A percentile compares a stretch with the other conserved stretches of the same genome.
Conservation (phyloP, 306 rosid species). For the Cicer pinnatifidum region DNA sequence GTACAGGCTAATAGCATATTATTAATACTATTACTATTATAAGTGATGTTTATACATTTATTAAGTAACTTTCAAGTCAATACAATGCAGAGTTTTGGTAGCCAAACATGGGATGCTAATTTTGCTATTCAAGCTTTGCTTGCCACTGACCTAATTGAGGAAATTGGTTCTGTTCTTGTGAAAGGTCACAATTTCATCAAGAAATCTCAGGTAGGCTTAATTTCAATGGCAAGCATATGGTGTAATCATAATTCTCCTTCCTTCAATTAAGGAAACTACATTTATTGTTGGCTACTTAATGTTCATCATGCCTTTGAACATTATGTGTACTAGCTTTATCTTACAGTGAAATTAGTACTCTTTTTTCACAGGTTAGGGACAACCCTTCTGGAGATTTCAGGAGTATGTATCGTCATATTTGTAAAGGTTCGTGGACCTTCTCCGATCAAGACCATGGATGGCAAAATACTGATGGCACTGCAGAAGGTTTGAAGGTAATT, state of each 20-base stretch:
- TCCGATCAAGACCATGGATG: slow-evolving; percentile 90
- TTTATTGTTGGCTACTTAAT: background rate
- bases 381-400: slow-evolving; percentile 68
- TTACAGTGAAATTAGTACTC: background rate
- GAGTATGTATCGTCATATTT: slow-evolving; percentile 72
- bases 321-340: background rate
- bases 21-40: background rate
- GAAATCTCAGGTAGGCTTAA: slow-evolving; percentile 62
- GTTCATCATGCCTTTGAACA: background rate
- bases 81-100: slow-evolving; percentile 63
- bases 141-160: slow-evolving; percentile 56
- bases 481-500: slow-evolving; percentile 74
- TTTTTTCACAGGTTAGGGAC: slow-evolving; percentile 54
- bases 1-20: background rate
- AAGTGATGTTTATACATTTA: background rate
- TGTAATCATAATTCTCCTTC: background rate
- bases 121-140: slow-evolving; percentile 74
- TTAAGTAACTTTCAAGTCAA: background rate
- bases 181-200: slow-evolving; percentile 71
- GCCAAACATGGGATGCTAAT: slow-evolving; percentile 74
- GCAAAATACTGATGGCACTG: slow-evolving; percentile 90
- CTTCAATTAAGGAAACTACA: slow-evolving; percentile 17
- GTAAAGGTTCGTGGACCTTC: slow-evolving; percentile 86
- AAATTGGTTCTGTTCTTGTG: slow-evolving; percentile 57
- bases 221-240: background rate